Base-by-base conservation (phyloP, 768 basidiomycete genomes). In the Ephemerocybe angulata region DNA sequence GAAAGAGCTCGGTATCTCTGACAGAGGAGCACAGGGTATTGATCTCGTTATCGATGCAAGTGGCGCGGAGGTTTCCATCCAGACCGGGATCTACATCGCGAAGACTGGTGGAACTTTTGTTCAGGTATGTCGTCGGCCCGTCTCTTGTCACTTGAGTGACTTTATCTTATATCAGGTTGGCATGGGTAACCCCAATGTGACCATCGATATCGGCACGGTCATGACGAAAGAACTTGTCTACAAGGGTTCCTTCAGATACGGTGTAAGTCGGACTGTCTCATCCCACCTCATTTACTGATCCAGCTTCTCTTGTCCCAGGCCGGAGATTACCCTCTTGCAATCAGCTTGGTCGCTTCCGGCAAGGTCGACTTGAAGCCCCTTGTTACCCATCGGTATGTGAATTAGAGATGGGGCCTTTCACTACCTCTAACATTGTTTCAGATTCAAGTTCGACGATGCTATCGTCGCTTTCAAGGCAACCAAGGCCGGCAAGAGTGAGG, bases 171-270 rank as follows among this genome's bases (percentile, higher is more conserved):
- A 30, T 13, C 66, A 92, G 83, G 89, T 96, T 58, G 94, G 94
- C 46, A 91, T 91, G 85, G 95, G 94, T 17, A 76, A 78, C 43
- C 79, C 90, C 6, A 82, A 94, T 55, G 78, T 93, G 52, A 79
- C 76, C 10, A 73, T 97, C 57, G 88, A 94, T 27, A 73, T 95
- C 62, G 80, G 81, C 49, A 71, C 78, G 44, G 71, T 93, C 31
- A 80, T 86, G 56, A 76, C 77, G 44, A 94, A 94, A 72, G 91
- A 97, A 70, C 70, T 97, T 19, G 81, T 73, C 53, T 76, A 93
- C 69, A 89, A 87, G 63, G 93, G 94, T 33, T 91, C 90, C n/a
- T 97, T 97, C 87, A 85, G 95, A 62, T 95, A 89, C 63, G 88
- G 85, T 15, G 84, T 90, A 67, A 54, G 81, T 73, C 33, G n/a